Conservation (phyloP, 148 eudicot genomes). For the Rhododendron molle region DNA sequence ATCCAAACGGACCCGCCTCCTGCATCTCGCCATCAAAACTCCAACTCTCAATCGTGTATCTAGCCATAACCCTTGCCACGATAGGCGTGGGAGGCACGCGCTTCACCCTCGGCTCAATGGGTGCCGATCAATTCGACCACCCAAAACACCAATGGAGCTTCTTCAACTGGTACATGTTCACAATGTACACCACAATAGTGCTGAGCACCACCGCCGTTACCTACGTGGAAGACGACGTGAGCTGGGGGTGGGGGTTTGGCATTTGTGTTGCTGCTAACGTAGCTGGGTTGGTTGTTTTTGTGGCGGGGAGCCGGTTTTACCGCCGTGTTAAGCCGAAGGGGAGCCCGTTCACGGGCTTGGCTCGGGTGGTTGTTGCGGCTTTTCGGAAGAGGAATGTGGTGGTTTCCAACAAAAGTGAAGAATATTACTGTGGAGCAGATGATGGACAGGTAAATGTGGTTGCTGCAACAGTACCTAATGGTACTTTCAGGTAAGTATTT, state of each 20-base stretch:
- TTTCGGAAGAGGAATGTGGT: constrained; percentile 27
- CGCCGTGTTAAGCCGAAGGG: constrained; percentile 26
- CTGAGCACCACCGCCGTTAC: constrained; percentile 32
- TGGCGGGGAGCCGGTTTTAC: constrained; percentile 31
- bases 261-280: constrained; percentile 23
- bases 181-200: constrained; percentile 11
- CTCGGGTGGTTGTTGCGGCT: constrained; percentile 36
- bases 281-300: constrained; percentile 23
- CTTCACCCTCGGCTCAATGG: constrained; percentile 40
- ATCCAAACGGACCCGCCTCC: constrained; percentile 8
- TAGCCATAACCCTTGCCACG: constrained; percentile 20
- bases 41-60: constrained; percentile 26
- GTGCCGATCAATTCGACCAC: constrained; percentile 36
- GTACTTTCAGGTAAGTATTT: constrained; percentile 31
- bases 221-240: constrained; percentile 37
- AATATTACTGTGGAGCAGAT: constrained; percentile 18
- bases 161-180: constrained; percentile 42
- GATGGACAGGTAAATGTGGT: not conserved
- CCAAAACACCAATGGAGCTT: constrained; percentile 27
- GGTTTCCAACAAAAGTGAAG: constrained; percentile 13
- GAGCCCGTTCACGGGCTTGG: constrained; percentile 37
- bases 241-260: constrained; percentile 41
- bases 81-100: constrained; percentile 42
- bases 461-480: constrained; percentile 17
- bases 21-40: constrained; percentile 25